Evolutionary conservation across 2,329 filamentous ascomycete species (phyloP), one percentile per base, ranked within the genome.

Genomic region (Monilinia aucupariae): DNA sequence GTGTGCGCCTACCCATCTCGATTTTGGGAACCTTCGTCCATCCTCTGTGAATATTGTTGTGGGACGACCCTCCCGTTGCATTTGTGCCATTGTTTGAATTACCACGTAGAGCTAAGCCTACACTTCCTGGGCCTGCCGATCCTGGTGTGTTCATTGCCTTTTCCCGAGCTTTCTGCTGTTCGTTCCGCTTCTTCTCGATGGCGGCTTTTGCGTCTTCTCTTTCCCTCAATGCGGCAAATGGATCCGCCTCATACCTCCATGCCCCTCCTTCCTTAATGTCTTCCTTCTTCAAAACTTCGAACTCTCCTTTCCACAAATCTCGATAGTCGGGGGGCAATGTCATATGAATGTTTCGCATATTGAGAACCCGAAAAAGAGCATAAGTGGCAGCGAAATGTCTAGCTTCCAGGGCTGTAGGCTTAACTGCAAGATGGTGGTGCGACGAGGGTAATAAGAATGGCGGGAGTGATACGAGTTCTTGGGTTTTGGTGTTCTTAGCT

Each of bases 201-300:
- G 85, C 80, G 2, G 83, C 85, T 67, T 89, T 90, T 10, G 89
- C 87, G 70, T 92, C 89, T 69, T 96, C 89, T 59, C 90, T 82
- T 75, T 96, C 90, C 68, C 87, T 83, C 67, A 89, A 81, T 0
- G 91, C 87, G 64, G 87, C 83, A 77, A 99, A 99, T 0, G 94
- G 94, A 71, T 99, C 94, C 13, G 92, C 91, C 70, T 96, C 92
- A 75, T 97, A 99, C 84, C 96, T 87, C 89, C 92, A 97, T 0
- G 79, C 88, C 67, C 85, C 85, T n/a, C 83, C 92, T 49, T 90
- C 87, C 72, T 87, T 89, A 55, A 91, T 79, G 70, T 97, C 93
- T 69, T 86, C 83, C 67, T 85, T 85, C 76, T 97, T 97, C 67
- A 97, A 78, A 4, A 85, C 83, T 66, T 89, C 84, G 69, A 99